Evolutionary conservation across 495 filamentous ascomycete genomes (phyloP), one percentile per base, ranked within the genome.

Genomic region (Trichoderma virens): DNA sequence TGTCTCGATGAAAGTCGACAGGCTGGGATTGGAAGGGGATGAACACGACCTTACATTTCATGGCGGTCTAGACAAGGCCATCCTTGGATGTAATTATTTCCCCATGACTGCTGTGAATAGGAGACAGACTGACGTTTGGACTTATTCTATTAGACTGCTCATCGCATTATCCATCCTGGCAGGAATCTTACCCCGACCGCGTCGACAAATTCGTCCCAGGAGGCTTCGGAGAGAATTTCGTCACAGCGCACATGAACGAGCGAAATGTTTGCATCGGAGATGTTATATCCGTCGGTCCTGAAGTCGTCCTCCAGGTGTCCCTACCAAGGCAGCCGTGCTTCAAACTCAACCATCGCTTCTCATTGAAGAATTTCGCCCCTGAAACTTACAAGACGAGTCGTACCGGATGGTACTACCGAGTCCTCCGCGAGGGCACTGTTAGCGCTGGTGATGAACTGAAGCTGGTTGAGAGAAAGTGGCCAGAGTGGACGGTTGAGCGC

Each of bases 241-340:
- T 83, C 23, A 73, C 71, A 11, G 66, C 70, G 28, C 72, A 65
- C 45, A 72, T 85, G 73, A 84, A 83, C 65, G 84, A 86, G 72
- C 73, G 74, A 28, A 85, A 83, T 68, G 73, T 85, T 5, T 85
- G 83, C 67, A 83, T 86, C 43, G 84, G 84, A 9, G 84, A 86
- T 65, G 70, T 79, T 35, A 67, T 81, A 13, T 68, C 76, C 2
- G 76, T 85, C 14, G 67, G 70, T 32, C 62, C 68, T 25, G 77
- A 75, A 25, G 71, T 77, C 0, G 25, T 76, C 38, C 68, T 80
- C 20, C 74, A 80, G 61, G 73, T 84, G 60, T 75, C 73, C 65
- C 71, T 82, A 41, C 81, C 82, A 51, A 74, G 80, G 14, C 79
- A 82, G 67, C 82, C 82, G 6, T 84, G 82, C 72, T 83, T 81